Percentiles rank a stretch among this genome's conserved stretches.
Conservation (phyloP, 495 filamentous ascomycete genomes). For the Aspergillus bridgeri region DNA sequence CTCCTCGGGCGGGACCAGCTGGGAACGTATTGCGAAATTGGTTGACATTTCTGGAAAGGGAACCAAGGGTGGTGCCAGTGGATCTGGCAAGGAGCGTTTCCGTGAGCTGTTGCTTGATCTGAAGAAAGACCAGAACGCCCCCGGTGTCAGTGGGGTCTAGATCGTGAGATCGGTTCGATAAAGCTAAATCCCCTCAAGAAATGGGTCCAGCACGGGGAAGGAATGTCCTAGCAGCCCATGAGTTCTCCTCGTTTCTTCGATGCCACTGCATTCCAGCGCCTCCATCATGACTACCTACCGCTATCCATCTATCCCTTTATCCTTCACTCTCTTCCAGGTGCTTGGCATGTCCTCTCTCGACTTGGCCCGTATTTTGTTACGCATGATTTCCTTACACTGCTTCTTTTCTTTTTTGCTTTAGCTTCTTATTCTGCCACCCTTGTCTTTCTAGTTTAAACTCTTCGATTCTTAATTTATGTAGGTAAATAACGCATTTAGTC, state of each 20-base stretch:
- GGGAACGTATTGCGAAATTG: conserved; percentile 95
- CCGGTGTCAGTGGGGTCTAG: conserved; percentile 60
- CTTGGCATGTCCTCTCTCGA: conserved; percentile 7
- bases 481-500: conserved; percentile 16
- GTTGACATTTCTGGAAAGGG: conserved; percentile 97
- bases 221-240: background rate
- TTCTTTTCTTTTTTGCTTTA: conserved; percentile 8
- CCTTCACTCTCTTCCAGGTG: background rate
- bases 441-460: conserved; percentile 21
- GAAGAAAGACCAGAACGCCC: conserved; percentile 91
- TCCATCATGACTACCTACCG: conserved; percentile 5
- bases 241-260: conserved; percentile 1
- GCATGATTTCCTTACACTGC: background rate
- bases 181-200: background rate
- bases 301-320: background rate
- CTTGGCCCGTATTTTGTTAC: background rate
- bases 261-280: conserved; percentile 8
- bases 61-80: conserved; percentile 72
- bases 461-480: conserved; percentile 27
- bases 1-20: conserved; percentile 88
- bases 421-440: conserved; percentile 20
- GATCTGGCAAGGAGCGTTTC: conserved; percentile 92
- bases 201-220: background rate
- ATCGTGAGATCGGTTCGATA: conserved; percentile 4
- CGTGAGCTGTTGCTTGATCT: conserved; percentile 85